phyloP scores from a whole-genome alignment of 2,329 filamentous ascomycete species.

The Cadophora luteo-olivacea region DNA sequence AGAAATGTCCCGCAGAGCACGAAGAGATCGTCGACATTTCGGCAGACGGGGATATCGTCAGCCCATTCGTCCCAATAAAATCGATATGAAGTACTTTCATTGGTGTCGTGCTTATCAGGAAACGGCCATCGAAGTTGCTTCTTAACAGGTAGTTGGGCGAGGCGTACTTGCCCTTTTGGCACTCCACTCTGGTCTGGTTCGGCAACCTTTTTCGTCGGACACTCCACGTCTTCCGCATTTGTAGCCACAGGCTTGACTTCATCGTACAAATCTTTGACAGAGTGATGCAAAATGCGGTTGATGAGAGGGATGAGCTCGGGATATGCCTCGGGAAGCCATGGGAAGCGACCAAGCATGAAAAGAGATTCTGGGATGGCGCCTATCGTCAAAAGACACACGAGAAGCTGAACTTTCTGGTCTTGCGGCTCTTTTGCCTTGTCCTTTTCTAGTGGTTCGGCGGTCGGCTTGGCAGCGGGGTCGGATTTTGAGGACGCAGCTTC shows the following conservation, averaged over 20 bases:
- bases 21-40: conserved; percentile 89
- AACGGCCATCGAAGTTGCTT: conserved; percentile 83
- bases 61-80: conserved; percentile 99
- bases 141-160: conserved; percentile 64
- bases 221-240: conserved; percentile 51
- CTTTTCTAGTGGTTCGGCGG: conserved; percentile 54
- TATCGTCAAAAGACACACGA: conserved; percentile 86
- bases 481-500: conserved; percentile 62
- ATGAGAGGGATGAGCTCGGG: conserved; percentile 82
- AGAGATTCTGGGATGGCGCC: conserved; percentile 92
- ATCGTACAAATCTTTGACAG: conserved; percentile 75
- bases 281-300: conserved; percentile 85
- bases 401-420: conserved; percentile 86
- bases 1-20: conserved; percentile 83
- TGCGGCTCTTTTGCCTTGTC: conserved; percentile 70
- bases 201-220: conserved; percentile 54
- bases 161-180: conserved; percentile 71
- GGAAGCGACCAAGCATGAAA: conserved; percentile 89
- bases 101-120: conserved; percentile 77
- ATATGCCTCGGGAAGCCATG: conserved; percentile 88
- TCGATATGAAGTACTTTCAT: conserved; percentile 78
- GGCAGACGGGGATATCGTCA: conserved; percentile 91
- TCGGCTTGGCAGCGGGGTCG: conserved; percentile 52
- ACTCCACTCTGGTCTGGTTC: conserved; percentile 70
- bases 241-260: conserved; percentile 42